Base-by-base conservation (phyloP, 805 yeast genomes). In the Teunomyces funiuensis region DNA sequence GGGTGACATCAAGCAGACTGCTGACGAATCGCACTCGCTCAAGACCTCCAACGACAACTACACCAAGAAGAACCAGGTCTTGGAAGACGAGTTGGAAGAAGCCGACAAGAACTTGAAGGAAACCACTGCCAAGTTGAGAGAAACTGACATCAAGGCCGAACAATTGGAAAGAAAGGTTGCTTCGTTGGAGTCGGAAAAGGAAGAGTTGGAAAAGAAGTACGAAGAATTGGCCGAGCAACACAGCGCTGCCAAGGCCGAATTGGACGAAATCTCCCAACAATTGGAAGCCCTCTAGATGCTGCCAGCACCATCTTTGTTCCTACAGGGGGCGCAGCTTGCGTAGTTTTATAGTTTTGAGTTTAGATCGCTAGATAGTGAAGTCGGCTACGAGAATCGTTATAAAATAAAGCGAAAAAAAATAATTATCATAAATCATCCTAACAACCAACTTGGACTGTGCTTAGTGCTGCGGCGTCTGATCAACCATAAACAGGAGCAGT, bases 231-330 rank as follows among this genome's bases (percentile, higher is more conserved):
- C 83, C 54, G 82, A 77, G 61, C 84, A 90, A 72, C 83, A 88
- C 79, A 74, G 76, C 62, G 77, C 81, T 53, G 91, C 96, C 51
- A 85, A 88, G 78, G 80, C 86, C 54, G 99, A 93, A 73, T 80
- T 93, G 74, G 98, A 93, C 58, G 97, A 90, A 73, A 90, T 93
- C 74, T 84, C 89, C 66, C 88, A 89, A 65, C 97, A 95, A 74
- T 84, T 93, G 70, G 98, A 93, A 72, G 80, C 80, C 54, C 69
- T 78, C 61, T 77, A 70, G 65, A 38, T 15, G 11, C 28, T 17
- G 28, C 19, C 37, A 33, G 27, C 37, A 22, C 25, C 16, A 31
- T 19, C 17, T 16, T 17, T 29, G 14, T 17, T 6, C 25, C 25
- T 6, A 5, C 25, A 9, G 25, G 7, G 25, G 25, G 25, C 3